Conservation (phyloP, 805 yeast genomes). For the Zygotorulaspora sp. region DNA sequence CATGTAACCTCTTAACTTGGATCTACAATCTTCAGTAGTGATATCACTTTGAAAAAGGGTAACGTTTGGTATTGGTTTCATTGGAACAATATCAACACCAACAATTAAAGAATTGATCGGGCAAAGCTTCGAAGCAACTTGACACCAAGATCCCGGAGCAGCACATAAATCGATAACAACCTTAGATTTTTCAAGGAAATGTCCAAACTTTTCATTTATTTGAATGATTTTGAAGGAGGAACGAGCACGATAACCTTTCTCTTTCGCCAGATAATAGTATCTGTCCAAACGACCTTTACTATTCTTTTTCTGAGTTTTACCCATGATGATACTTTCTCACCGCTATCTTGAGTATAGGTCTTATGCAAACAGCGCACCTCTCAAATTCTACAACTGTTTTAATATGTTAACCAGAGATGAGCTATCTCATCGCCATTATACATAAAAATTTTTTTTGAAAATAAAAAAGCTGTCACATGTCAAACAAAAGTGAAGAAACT, state of each 20-base stretch:
- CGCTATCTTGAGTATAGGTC: too few species aligned
- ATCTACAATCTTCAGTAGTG: conserved; percentile 96
- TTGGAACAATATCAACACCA: conserved; percentile 98
- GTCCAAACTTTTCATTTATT: conserved; percentile 94
- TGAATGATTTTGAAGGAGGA: conserved; percentile 94
- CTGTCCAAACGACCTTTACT: conserved; percentile 99
- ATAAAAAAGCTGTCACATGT: not conserved
- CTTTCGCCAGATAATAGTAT: conserved; percentile 93
- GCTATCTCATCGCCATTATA: conserved; percentile 10
- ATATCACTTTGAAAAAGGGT: conserved; percentile 95
- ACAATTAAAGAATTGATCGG: conserved; percentile 90
- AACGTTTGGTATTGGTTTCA: conserved; percentile 91
- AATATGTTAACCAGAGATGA: too few species aligned
- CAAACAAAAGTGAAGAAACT: too few species aligned
- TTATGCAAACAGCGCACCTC: too few species aligned
- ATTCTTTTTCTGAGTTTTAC: conserved; percentile 88
- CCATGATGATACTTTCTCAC: too few species aligned
- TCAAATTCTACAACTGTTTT: too few species aligned
- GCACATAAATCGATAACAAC: conserved; percentile 98
- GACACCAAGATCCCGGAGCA: conserved; percentile 99
- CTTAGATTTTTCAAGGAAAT: conserved; percentile 87
- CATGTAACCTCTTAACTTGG: conserved; percentile 89
- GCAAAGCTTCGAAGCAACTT: conserved; percentile 90
- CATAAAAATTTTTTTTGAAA: conserved; percentile 4
- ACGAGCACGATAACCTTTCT: conserved; percentile 98